A percentile compares a stretch with the other conserved stretches of the same genome.
Conservation (phyloP, 768 basidiomycete species). For the Leccinum barrowsii region DNA sequence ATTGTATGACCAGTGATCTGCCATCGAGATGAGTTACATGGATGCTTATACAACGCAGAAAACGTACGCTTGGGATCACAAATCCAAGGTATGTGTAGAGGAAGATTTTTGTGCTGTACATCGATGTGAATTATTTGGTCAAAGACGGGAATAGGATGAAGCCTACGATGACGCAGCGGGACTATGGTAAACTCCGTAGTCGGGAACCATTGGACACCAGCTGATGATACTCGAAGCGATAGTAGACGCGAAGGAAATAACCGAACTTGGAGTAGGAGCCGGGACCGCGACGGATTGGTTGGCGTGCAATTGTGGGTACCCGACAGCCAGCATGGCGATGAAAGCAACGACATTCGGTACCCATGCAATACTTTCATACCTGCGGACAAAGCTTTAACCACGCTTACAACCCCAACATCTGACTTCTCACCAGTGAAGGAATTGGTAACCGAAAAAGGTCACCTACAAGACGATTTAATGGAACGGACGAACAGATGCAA, state of each 20-base stretch:
- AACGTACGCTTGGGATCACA: slow-evolving; percentile 38
- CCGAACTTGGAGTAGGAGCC: slow-evolving; percentile 30
- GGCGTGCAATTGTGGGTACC: slow-evolving; percentile 58
- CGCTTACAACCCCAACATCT: not conserved
- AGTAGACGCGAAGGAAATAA: slow-evolving; percentile 45
- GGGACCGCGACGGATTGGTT: slow-evolving; percentile 37
- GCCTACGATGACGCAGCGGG: slow-evolving; percentile 58
- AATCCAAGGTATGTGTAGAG: slow-evolving; percentile 47
- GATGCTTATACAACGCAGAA: not conserved
- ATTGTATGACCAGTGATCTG: slow-evolving; percentile 41
- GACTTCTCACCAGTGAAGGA: slow-evolving; percentile 51
- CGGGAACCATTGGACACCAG: slow-evolving; percentile 42
- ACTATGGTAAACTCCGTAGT: slow-evolving; percentile 49
- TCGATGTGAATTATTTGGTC: not conserved
- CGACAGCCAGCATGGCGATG: slow-evolving; percentile 61
- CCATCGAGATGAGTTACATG: not conserved
- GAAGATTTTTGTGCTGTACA: slow-evolving; percentile 36
- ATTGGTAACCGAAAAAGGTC: slow-evolving; percentile 60
- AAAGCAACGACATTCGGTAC: slow-evolving; percentile 71
- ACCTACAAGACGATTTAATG: slow-evolving; percentile 34
- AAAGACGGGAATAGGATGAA: not conserved
- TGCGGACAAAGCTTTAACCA: slow-evolving; percentile 16
- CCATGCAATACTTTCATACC: slow-evolving; percentile 78
- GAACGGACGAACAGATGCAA: not conserved
- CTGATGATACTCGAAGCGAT: slow-evolving; percentile 43